Evolutionary conservation across 208 protist genomes (phyloP).

Genomic region (Trichomonas gallinae): DNA sequence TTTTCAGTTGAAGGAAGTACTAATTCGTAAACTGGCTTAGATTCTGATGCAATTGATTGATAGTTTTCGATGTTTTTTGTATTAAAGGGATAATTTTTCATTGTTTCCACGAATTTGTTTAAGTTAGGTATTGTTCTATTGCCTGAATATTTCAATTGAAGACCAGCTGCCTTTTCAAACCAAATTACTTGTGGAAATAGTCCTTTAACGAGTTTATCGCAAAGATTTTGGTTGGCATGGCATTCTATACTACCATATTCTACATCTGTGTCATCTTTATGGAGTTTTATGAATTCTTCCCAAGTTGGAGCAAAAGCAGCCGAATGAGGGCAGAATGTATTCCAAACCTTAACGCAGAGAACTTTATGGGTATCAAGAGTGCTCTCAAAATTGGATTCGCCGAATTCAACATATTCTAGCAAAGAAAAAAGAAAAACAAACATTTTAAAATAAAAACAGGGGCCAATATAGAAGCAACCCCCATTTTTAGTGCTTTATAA

Average conservation of each 20-base stretch:
- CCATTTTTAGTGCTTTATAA: too few relatives aligned
- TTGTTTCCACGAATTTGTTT: not conserved
- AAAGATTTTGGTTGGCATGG: not conserved
- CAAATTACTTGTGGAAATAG: not conserved
- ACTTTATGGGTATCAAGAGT: not conserved
- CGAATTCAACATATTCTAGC: not conserved
- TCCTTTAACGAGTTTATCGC: not conserved
- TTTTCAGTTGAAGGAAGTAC: not conserved
- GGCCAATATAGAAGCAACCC: too few relatives aligned
- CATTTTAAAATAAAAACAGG: not conserved
- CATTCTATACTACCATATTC: not conserved
- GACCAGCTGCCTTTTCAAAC: not conserved
- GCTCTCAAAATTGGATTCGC: not conserved
- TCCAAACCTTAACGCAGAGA: not conserved
- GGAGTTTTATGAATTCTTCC: not conserved
- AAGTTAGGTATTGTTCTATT: not conserved
- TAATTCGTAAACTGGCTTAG: not conserved
- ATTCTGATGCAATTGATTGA: not conserved
- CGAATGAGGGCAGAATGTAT: not conserved
- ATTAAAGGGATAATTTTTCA: not conserved
- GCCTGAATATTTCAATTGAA: not conserved
- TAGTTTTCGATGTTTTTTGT: not conserved
- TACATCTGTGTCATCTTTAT: not conserved
- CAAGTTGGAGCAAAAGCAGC: not conserved
- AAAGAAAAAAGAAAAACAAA: not conserved